Percentiles rank a stretch among this genome's conserved stretches.
Evolutionary conservation across 2,329 filamentous ascomycete genomes (phyloP).

Genomic region (Cercospora citrullina): DNA sequence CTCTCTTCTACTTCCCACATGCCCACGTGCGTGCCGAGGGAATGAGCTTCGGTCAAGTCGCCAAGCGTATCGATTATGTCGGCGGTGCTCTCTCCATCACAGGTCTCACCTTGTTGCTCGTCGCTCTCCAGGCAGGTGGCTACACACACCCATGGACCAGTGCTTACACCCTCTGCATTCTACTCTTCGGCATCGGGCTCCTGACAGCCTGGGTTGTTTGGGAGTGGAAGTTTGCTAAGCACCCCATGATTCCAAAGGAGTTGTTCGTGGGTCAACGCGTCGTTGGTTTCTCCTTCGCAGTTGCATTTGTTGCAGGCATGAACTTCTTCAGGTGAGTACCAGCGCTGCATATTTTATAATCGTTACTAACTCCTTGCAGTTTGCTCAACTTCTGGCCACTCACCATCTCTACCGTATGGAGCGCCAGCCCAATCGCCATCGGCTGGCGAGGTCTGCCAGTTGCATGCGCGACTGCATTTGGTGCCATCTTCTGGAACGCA

Average conservation of each 20-base stretch:
- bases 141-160: constrained; percentile 44
- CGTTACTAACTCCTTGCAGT: constrained; percentile 8
- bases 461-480: constrained; percentile 53
- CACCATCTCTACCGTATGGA: constrained; percentile 63
- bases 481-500: constrained; percentile 58
- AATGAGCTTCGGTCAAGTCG: constrained; percentile 43
- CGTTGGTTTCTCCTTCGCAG: constrained; percentile 37
- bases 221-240: constrained; percentile 42
- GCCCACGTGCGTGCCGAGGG: constrained; percentile 47
- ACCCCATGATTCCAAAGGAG: constrained; percentile 44
- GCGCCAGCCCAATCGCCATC: constrained; percentile 61
- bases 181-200: constrained; percentile 41
- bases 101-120: constrained; percentile 50
- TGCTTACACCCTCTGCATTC: constrained; percentile 41
- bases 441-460: constrained; percentile 62
- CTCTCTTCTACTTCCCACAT: constrained; percentile 56
- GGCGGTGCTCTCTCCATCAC: constrained; percentile 53
- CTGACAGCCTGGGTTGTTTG: constrained; percentile 40
- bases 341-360: background rate
- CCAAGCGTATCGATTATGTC: constrained; percentile 52
- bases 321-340: constrained; percentile 37
- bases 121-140: constrained; percentile 44
- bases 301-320: constrained; percentile 42
- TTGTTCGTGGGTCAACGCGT: constrained; percentile 36
- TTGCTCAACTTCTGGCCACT: constrained; percentile 61